A percentile compares a stretch with the other conserved stretches of the same genome.
These are phyloP conservation scores for Stachybotrys chlorohalonatus DNA, from an alignment of 2,329 filamentous ascomycete species.

Conservation along the genomic window DNA sequence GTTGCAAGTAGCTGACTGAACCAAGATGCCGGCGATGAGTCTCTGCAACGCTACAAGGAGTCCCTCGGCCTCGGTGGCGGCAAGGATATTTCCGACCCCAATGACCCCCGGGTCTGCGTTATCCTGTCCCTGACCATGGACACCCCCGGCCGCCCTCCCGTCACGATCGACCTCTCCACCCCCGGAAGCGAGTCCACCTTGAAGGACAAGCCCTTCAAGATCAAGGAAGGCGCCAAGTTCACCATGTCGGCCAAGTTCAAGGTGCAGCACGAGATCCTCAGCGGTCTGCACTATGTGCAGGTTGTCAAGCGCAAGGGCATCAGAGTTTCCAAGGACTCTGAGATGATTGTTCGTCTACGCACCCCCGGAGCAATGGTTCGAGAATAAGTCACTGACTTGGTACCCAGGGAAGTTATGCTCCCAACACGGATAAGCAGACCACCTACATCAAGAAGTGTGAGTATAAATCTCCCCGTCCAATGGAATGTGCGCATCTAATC, in stretches of 20 bases:
- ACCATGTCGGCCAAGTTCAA: slow-evolving; percentile 92
- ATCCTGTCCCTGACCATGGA: slow-evolving; percentile 88
- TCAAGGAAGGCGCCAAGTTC: slow-evolving; percentile 92
- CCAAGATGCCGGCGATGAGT: slow-evolving; percentile 69
- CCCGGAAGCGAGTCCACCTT: slow-evolving; percentile 67
- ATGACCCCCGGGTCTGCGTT: slow-evolving; percentile 83
- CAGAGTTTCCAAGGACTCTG: slow-evolving; percentile 82
- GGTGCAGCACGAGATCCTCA: slow-evolving; percentile 94
- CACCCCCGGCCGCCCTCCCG: slow-evolving; percentile 70
- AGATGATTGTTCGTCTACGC: slow-evolving; percentile 76
- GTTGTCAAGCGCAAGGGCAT: slow-evolving; percentile 85
- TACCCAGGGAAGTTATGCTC: slow-evolving; percentile 76
- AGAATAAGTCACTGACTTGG: not conserved
- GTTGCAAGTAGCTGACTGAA: not conserved
- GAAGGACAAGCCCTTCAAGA: slow-evolving; percentile 89
- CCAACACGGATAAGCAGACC: slow-evolving; percentile 80
- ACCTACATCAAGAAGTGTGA: slow-evolving; percentile 87
- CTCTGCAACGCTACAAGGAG: slow-evolving; percentile 94
- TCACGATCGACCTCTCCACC: slow-evolving; percentile 76
- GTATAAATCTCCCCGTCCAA: slow-evolving; percentile 21
- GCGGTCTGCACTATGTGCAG: slow-evolving; percentile 92
- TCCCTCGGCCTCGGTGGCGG: slow-evolving; percentile 80
- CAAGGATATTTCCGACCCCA: slow-evolving; percentile 63
- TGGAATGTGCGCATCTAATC: slow-evolving; percentile 1
- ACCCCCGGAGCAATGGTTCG: not conserved